Conservation (phyloP, 2,329 filamentous ascomycete genomes). For the Xylaria sp. region DNA sequence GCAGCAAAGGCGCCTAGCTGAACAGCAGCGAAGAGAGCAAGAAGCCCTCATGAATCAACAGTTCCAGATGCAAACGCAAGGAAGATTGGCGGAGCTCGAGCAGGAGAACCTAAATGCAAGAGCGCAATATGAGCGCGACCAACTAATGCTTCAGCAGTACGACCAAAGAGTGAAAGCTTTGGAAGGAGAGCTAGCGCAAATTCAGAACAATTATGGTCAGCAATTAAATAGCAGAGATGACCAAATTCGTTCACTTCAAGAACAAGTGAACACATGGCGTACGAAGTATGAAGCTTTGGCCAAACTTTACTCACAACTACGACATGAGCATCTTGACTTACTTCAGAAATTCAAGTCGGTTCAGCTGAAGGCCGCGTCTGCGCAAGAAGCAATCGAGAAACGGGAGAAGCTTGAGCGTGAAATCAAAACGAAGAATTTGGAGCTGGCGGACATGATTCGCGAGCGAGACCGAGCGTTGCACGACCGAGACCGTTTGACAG, state of each 20-base stretch:
- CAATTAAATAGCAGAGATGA: constrained; percentile 91
- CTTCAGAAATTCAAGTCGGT: constrained; percentile 96
- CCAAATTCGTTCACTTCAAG: constrained; percentile 88
- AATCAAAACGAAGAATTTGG: constrained; percentile 99
- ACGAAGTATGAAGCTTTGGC: constrained; percentile 96
- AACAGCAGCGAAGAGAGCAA: constrained; percentile 89
- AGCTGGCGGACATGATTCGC: constrained; percentile 97
- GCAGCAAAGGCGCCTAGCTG: constrained; percentile 83
- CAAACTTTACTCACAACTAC: constrained; percentile 95
- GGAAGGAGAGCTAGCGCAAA: constrained; percentile 82
- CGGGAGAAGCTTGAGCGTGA: constrained; percentile 96
- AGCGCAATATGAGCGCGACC: constrained; percentile 95
- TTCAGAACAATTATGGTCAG: constrained; percentile 82
- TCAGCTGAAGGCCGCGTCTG: constrained; percentile 94
- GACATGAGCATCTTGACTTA: constrained; percentile 92
- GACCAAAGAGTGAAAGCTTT: constrained; percentile 92
- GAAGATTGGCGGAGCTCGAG: constrained; percentile 92
- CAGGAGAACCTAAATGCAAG: constrained; percentile 93
- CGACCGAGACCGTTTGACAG: constrained; percentile 86
- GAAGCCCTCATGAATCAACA: constrained; percentile 90
- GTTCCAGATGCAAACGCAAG: constrained; percentile 91
- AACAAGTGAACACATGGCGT: constrained; percentile 97
- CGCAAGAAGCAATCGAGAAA: constrained; percentile 93
- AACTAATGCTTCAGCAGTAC: constrained; percentile 96
- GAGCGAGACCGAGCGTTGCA: constrained; percentile 93